phyloP scores from a whole-genome alignment of 2,329 filamentous ascomycete species.

The Claviceps sp. region DNA sequence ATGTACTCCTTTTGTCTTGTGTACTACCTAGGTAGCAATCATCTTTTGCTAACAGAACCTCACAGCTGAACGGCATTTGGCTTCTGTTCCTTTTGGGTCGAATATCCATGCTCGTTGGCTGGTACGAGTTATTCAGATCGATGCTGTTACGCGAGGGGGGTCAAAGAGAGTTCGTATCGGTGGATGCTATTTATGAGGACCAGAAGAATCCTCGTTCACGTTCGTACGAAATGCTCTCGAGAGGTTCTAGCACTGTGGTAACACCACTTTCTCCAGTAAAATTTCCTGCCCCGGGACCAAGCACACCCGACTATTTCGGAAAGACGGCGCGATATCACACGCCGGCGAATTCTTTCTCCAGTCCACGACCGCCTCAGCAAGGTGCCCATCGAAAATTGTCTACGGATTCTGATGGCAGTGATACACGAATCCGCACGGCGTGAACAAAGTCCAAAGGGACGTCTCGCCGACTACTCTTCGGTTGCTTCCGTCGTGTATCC shows the following conservation, averaged over 20 bases:
- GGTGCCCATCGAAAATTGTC: conserved; percentile 25
- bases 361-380: conserved; percentile 33
- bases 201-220: conserved; percentile 37
- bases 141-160: conserved; percentile 27
- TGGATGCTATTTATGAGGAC: conserved; percentile 55
- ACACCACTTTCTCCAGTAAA: conserved; percentile 33
- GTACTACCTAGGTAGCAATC: too few species aligned
- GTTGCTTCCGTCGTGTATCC: neutral
- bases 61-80: conserved; percentile 71
- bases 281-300: conserved; percentile 24
- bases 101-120: conserved; percentile 73
- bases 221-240: conserved; percentile 71
- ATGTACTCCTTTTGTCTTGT: neutral
- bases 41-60: conserved; percentile 12
- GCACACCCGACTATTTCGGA: conserved; percentile 43
- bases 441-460: conserved; percentile 33
- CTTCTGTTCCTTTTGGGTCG: conserved; percentile 69
- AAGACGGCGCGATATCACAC: conserved; percentile 40
- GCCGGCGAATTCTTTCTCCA: conserved; percentile 42
- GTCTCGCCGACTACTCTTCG: neutral
- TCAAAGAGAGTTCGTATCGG: conserved; percentile 76
- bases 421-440: conserved; percentile 40
- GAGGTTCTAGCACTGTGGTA: conserved; percentile 40
- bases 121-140: conserved; percentile 51
- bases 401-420: conserved; percentile 18